Percentiles rank a stretch among this genome's conserved stretches.
phyloP scores from a whole-genome alignment of 2,329 filamentous ascomycete species.

The Penicillium sp. region DNA sequence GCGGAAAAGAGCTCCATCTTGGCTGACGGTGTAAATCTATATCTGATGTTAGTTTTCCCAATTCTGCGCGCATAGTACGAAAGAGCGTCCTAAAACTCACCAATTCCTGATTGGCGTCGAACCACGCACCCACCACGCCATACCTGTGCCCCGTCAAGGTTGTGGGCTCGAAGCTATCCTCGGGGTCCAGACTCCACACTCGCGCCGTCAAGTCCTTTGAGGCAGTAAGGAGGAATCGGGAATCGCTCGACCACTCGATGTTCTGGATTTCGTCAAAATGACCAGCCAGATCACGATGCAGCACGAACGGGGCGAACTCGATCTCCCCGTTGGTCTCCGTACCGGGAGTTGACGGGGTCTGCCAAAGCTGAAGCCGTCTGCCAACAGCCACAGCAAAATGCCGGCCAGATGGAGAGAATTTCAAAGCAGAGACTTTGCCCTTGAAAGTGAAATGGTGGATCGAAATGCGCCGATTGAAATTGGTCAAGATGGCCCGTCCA shows the following conservation, averaged over 20 bases:
- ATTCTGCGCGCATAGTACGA: neutral
- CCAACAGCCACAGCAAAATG: conserved; percentile 88
- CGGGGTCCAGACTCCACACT: conserved; percentile 87
- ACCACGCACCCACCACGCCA: conserved; percentile 89
- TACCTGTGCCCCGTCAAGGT: conserved; percentile 87
- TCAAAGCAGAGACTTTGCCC: conserved; percentile 70
- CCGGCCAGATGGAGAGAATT: conserved; percentile 84
- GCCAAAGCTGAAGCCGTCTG: conserved; percentile 88
- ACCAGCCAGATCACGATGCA: conserved; percentile 76
- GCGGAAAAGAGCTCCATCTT: conserved; percentile 91
- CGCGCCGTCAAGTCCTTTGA: conserved; percentile 88
- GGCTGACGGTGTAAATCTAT: conserved; percentile 85
- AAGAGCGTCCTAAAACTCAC: conserved; percentile 25
- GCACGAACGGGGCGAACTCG: conserved; percentile 91
- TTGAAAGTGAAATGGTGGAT: conserved; percentile 97
- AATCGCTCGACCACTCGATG: conserved; percentile 94
- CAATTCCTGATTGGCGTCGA: conserved; percentile 86
- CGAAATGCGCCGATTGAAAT: conserved; percentile 75
- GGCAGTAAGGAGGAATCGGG: conserved; percentile 85
- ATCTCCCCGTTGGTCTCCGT: conserved; percentile 71
- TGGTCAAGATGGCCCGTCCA: conserved; percentile 87
- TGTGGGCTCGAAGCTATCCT: conserved; percentile 84
- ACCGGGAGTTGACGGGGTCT: conserved; percentile 84
- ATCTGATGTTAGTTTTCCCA: conserved; percentile 10
- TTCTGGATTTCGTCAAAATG: conserved; percentile 83